Evolutionary conservation across 1,139 yeast species (phyloP).

Genomic region (Nakaseomyces delphensis): DNA sequence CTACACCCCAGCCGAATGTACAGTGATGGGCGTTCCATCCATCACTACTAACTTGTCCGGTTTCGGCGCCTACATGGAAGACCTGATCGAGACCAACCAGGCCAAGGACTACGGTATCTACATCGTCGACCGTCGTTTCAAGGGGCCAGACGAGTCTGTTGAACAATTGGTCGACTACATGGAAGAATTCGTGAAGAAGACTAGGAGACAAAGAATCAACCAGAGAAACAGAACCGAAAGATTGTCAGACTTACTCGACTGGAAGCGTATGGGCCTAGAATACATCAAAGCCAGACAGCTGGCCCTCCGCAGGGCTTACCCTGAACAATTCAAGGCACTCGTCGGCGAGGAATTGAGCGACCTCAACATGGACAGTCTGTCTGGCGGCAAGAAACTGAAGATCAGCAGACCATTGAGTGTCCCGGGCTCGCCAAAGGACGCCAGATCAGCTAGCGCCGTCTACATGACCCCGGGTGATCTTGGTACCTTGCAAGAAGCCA

Average conservation of each 20-base stretch:
- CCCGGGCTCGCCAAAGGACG: constrained; percentile 86
- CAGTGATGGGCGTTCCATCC: constrained; percentile 99
- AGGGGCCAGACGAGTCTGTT: constrained; percentile 88
- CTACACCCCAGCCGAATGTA: constrained; percentile 97
- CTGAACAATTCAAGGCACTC: constrained; percentile 63
- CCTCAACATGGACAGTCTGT: constrained; percentile 27
- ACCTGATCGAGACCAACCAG: constrained; percentile 68
- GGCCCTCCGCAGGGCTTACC: constrained; percentile 88
- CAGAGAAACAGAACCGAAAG: constrained; percentile 97
- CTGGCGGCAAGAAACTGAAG: constrained; percentile 43
- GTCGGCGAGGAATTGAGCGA: constrained; percentile 29
- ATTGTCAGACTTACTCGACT: constrained; percentile 82
- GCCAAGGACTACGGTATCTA: constrained; percentile 94
- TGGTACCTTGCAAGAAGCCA: constrained; percentile 90
- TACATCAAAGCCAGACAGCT: constrained; percentile 91
- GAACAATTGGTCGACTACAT: constrained; percentile 82
- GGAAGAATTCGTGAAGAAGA: constrained; percentile 81
- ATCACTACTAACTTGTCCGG: constrained; percentile 95
- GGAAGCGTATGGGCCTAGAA: constrained; percentile 98
- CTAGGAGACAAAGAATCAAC: constrained; percentile 94
- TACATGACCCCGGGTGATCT: constrained; percentile 96
- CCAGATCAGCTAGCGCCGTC: constrained; percentile 38
- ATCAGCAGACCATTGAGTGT: constrained; percentile 87
- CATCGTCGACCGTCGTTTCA: constrained; percentile 90
- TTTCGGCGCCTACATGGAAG: constrained; percentile 98